These are phyloP conservation scores for Cordyceps cateniannulata DNA, from an alignment of 2,329 filamentous ascomycete species.

Conservation along the genomic window DNA sequence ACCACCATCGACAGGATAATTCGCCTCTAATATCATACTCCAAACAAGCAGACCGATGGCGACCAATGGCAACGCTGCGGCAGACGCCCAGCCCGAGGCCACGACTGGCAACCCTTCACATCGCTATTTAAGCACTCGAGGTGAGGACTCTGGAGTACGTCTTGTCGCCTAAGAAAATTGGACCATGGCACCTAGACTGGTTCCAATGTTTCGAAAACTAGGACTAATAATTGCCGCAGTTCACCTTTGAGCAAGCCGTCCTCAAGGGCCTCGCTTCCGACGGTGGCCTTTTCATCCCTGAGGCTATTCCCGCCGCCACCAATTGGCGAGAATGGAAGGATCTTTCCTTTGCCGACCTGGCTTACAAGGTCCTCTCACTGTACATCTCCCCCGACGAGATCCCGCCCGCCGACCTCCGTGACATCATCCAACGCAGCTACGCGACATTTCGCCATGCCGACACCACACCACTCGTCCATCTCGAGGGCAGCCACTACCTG, in stretches of 20 bases:
- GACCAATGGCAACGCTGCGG: constrained; percentile 31
- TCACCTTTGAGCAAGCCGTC: constrained; percentile 87
- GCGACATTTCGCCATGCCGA: constrained; percentile 77
- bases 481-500: constrained; percentile 71
- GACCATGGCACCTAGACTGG: no score
- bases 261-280: constrained; percentile 83
- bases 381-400: constrained; percentile 85
- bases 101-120: constrained; percentile 38
- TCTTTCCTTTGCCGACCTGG: constrained; percentile 73
- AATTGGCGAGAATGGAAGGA: constrained; percentile 68
- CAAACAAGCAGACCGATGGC: constrained; percentile 29
- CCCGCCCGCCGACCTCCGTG: constrained; percentile 69
- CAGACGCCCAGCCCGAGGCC: constrained; percentile 23
- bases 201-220: no score
- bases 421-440: constrained; percentile 80
- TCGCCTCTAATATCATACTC: neutral
- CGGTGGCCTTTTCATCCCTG: constrained; percentile 83
- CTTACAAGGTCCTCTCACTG: constrained; percentile 76
- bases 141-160: constrained; percentile 43
- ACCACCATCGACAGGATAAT: neutral
- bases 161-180: constrained; percentile 1
- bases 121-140: constrained; percentile 45
- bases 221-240: constrained; percentile 36
- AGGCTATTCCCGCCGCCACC: constrained; percentile 57
- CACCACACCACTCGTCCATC: constrained; percentile 71